Base-by-base conservation (phyloP, 768 basidiomycete genomes). In the Suillus clintonianus region DNA sequence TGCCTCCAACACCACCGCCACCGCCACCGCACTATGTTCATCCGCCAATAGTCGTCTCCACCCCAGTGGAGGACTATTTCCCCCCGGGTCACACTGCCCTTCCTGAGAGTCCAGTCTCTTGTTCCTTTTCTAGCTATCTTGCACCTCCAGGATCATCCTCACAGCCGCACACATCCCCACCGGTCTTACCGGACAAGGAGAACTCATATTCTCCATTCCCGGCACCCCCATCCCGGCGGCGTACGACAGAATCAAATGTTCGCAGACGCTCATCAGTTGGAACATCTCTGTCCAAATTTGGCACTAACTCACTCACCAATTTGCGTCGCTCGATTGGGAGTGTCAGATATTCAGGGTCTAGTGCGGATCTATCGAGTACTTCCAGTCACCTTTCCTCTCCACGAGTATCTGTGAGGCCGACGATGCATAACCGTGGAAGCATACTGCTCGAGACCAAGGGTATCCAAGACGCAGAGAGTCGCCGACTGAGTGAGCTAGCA, bases 401-500 rank as follows among this genome's bases (percentile, higher is more conserved):
- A 61, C 75, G 84, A 47, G 69, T 76, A 66, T 77, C 88, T 14
- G 76, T 89, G 22, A 77, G 79, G 60, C 87, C 89, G 41, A 86
- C 82, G 53, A 82, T 90, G 62, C 85, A 92, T 69, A 86, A 77
- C 64, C 71, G 77, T 19, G 88, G 82, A 53, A 86, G 80, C 61
- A 90, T 92, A 59, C 57, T 86, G 64, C 58, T 79, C 39, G 81
- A 87, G 76, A 76, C 84, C 60, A 80, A 69, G 55, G 76, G 73
- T 45, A 90, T 92, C 45, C 78, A 84, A 71, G 89, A 92, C 65
- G 87, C 85, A 13, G 90, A 92, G 79, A 82, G 80, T 65, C 78
- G 89, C 74, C 77, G 89, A 73, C 77, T 91, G 80, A 86, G 87
- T 50, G 90, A 92, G 78, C 71, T 90, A 69, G 89, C 89, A 60